phyloP scores from a whole-genome alignment of 768 basidiomycete species.

The Kwoniella botswanensis region DNA sequence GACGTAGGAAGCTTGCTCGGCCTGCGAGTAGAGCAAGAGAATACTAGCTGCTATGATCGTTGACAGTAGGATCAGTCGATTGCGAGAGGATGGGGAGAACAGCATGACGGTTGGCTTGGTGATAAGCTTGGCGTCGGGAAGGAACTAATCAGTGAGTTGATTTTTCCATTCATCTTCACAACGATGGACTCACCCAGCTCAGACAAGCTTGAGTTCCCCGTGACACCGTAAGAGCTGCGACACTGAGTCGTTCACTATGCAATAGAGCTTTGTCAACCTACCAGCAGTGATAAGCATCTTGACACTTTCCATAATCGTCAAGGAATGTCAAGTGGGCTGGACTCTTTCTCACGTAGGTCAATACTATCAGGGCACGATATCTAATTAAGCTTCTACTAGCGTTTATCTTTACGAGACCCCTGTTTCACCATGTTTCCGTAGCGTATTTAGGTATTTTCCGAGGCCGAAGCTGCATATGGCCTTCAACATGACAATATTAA shows the following conservation, averaged over 20 bases:
- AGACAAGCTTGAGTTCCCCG: no score
- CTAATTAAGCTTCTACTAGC: background rate
- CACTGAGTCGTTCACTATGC: no score
- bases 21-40: constrained; percentile 4
- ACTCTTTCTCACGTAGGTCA: background rate
- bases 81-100: constrained; percentile 15
- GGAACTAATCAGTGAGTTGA: no score
- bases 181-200: no score
- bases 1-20: constrained; percentile 4
- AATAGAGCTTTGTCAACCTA: no score
- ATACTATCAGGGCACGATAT: background rate
- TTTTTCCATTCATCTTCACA: no score
- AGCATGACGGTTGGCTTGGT: background rate
- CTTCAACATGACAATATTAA: background rate
- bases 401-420: background rate
- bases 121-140: background rate
- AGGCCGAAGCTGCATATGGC: background rate
- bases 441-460: background rate
- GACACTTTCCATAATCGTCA: background rate
- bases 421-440: background rate
- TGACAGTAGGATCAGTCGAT: constrained; percentile 12
- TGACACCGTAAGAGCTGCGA: no score
- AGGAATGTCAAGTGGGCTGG: background rate
- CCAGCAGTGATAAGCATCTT: background rate
- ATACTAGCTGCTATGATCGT: constrained; percentile 2